Conservation (phyloP, 495 filamentous ascomycete genomes). For the Penicillium pancosmium region DNA sequence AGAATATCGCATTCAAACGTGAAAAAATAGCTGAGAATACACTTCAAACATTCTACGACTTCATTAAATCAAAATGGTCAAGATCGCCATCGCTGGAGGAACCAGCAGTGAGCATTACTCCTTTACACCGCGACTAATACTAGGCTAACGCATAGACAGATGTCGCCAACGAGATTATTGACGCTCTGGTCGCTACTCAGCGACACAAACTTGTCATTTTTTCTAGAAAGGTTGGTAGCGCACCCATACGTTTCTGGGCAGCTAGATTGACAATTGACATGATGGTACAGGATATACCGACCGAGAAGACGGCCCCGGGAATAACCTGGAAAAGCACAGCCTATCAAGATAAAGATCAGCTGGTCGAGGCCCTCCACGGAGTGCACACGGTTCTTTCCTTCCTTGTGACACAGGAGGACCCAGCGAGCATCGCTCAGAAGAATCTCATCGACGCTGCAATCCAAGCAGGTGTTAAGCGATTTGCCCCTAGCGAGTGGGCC, state of each 20-base stretch:
- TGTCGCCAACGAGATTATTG: constrained; percentile 56
- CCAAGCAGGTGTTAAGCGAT: constrained; percentile 62
- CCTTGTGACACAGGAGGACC: constrained; percentile 38
- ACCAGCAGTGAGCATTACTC: constrained; percentile 41
- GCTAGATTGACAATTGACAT: background rate
- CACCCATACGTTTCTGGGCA: background rate
- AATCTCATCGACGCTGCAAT: constrained; percentile 63
- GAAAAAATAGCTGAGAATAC: too few species aligned
- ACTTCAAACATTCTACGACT: too few species aligned
- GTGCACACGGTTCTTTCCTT: constrained; percentile 61
- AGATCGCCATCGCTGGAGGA: constrained; percentile 57
- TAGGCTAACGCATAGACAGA: constrained; percentile 35
- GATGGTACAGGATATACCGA: constrained; percentile 11
- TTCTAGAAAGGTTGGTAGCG: constrained; percentile 41
- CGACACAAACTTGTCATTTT: constrained; percentile 57
- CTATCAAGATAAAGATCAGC: constrained; percentile 41
- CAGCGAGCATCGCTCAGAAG: constrained; percentile 39
- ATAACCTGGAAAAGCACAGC: constrained; percentile 44
- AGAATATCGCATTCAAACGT: too few species aligned
- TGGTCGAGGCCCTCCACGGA: constrained; percentile 45
- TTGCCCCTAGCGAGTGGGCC: constrained; percentile 45
- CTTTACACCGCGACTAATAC: background rate
- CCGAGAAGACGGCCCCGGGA: constrained; percentile 11
- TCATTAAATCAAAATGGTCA: constrained; percentile 49
- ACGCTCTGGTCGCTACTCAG: constrained; percentile 49